Evolutionary conservation across 2,329 filamentous ascomycete genomes (phyloP).

Genomic region (Alternaria sp.): DNA sequence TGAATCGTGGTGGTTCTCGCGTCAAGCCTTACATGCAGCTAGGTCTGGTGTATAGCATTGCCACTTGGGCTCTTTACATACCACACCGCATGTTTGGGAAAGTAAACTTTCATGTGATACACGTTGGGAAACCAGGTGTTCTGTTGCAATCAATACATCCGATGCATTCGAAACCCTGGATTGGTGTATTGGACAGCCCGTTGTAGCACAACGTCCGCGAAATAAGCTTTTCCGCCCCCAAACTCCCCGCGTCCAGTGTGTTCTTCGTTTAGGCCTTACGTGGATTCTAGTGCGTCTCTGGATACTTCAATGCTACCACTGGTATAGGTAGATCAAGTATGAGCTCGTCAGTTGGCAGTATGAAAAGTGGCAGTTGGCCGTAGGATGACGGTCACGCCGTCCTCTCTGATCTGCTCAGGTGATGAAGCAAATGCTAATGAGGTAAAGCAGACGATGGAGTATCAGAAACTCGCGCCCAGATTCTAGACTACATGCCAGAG

Average conservation of each 20-base stretch:
- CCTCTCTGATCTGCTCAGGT: neutral
- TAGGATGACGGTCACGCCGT: neutral
- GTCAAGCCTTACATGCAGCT: neutral
- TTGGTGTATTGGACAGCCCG: neutral
- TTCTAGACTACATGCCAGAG: neutral
- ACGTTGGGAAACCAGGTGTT: neutral
- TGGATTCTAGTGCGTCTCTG: constrained; percentile 6
- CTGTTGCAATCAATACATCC: neutral
- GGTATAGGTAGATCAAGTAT: neutral
- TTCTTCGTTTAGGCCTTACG: constrained; percentile 16
- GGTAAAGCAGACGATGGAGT: neutral
- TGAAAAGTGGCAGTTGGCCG: neutral
- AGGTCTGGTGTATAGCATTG: neutral
- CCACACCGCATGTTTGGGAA: neutral
- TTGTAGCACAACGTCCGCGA: constrained; percentile 14
- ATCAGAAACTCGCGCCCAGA: neutral
- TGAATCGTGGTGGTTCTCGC: neutral
- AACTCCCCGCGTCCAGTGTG: constrained; percentile 21
- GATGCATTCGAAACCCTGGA: neutral
- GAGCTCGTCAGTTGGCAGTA: neutral
- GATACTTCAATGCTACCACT: constrained; percentile 1
- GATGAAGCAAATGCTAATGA: neutral
- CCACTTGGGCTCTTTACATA: neutral
- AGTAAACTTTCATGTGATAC: neutral
- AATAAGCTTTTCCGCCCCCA: constrained; percentile 30